Conservation (phyloP, 805 yeast species). For the Pichia insulana region DNA sequence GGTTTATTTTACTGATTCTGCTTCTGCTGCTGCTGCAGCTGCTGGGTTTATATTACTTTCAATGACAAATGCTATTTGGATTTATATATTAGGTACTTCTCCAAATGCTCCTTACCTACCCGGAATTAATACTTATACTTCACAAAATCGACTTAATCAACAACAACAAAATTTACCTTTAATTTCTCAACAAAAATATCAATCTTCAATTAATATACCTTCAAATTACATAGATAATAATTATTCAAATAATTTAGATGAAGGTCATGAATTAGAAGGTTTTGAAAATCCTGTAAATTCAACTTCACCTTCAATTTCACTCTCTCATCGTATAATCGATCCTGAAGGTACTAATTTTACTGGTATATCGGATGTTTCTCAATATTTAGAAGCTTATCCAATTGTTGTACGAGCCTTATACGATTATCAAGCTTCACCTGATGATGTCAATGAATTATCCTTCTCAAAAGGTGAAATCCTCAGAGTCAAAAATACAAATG, state of each 20-base stretch:
- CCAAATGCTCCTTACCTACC: slow-evolving; percentile 81
- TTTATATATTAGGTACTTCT: slow-evolving; percentile 84
- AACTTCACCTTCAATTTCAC: slow-evolving; percentile 3
- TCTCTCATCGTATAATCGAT: slow-evolving; percentile 11
- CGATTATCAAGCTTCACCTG: slow-evolving; percentile 81
- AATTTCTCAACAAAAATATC: slow-evolving; percentile 1
- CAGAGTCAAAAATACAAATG: slow-evolving; percentile 85
- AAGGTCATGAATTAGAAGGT: slow-evolving; percentile 10
- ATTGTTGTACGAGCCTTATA: slow-evolving; percentile 82
- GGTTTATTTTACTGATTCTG: slow-evolving; percentile 58
- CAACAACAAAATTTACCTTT: slow-evolving; percentile 5
- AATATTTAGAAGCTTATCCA: slow-evolving; percentile 42
- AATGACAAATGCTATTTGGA: slow-evolving; percentile 77
- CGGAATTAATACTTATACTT: slow-evolving; percentile 73
- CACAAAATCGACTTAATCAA: background rate
- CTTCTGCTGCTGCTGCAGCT: slow-evolving; percentile 76
- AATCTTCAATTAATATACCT: background rate
- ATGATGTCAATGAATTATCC: slow-evolving; percentile 86
- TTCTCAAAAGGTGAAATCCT: slow-evolving; percentile 87
- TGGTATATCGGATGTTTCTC: slow-evolving; percentile 6
- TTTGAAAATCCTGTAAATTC: slow-evolving; percentile 10
- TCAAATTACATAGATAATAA: slow-evolving; percentile 1
- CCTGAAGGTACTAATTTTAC: slow-evolving; percentile 8
- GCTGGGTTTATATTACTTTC: slow-evolving; percentile 85
- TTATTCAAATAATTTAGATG: slow-evolving; percentile 2